A percentile compares a stretch with the other conserved stretches of the same genome.
phyloP scores from a whole-genome alignment of 2,329 filamentous ascomycete genomes.

The Aspergillus flavus region DNA sequence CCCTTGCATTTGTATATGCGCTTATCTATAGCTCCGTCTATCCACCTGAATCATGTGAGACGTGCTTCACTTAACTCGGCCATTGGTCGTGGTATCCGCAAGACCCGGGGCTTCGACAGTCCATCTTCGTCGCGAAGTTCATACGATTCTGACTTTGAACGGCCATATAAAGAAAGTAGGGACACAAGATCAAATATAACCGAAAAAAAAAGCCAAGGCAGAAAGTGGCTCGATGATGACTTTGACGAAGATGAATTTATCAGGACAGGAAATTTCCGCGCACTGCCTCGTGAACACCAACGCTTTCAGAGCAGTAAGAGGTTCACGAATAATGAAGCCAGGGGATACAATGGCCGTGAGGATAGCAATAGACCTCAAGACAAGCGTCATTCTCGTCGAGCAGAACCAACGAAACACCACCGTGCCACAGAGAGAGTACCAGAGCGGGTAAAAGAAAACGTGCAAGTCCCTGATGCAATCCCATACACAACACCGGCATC shows the following conservation, averaged over 20 bases:
- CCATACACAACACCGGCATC: conserved; percentile 83
- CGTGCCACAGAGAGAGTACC: conserved; percentile 28
- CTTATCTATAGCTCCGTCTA: conserved; percentile 9
- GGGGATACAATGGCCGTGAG: background rate
- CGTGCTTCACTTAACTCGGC: conserved; percentile 66
- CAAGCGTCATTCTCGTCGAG: conserved; percentile 2
- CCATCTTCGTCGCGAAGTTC: background rate
- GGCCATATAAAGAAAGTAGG: background rate
- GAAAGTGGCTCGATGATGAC: background rate
- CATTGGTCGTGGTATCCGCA: conserved; percentile 68
- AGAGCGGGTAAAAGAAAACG: conserved; percentile 36
- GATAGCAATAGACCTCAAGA: background rate
- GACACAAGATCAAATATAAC: background rate
- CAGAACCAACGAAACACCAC: conserved; percentile 16
- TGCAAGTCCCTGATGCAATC: conserved; percentile 49
- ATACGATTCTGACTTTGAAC: background rate
- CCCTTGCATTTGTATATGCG: conserved; percentile 19
- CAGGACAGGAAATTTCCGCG: conserved; percentile 33
- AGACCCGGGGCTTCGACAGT: conserved; percentile 31
- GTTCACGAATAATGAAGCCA: background rate
- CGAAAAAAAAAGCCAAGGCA: background rate
- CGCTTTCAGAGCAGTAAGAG: conserved; percentile 8
- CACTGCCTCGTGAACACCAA: conserved; percentile 26
- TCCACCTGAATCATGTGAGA: conserved; percentile 33
- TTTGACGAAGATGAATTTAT: conserved; percentile 38